Evolutionary conservation across 257 asterid species (phyloP).

Genomic region (Penstemon eatonii): DNA sequence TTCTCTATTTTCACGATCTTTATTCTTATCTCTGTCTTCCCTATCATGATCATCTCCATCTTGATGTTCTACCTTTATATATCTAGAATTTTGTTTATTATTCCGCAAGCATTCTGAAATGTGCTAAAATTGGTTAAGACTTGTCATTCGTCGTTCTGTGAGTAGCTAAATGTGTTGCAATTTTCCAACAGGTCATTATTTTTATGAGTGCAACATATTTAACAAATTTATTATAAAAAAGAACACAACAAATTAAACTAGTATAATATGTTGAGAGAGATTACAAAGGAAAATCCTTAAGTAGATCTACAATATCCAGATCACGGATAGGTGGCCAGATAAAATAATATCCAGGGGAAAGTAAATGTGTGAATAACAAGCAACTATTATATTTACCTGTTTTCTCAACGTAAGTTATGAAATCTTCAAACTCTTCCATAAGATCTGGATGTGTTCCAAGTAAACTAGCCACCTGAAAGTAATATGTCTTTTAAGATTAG

Average conservation of each 20-base stretch:
- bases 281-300: conserved; percentile 26
- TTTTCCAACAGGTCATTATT: conserved; percentile 7
- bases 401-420: conserved; percentile 50
- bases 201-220: conserved; percentile 5
- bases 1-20: conserved; percentile 53
- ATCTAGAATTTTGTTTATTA: conserved; percentile 45
- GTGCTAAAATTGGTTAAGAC: conserved; percentile 25
- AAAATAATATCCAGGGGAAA: conserved; percentile 15
- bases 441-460: conserved; percentile 58
- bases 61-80: conserved; percentile 49
- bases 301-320: conserved; percentile 14
- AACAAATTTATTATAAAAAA: conserved; percentile 12
- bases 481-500: conserved; percentile 32
- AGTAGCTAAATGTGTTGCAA: conserved; percentile 8
- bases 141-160: conserved; percentile 22
- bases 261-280: conserved; percentile 2
- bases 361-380: conserved; percentile 24
- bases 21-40: conserved; percentile 52
- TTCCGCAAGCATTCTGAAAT: conserved; percentile 62
- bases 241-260: not conserved
- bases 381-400: conserved; percentile 42
- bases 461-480: conserved; percentile 52
- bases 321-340: conserved; percentile 22
- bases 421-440: conserved; percentile 59
- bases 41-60: conserved; percentile 53